Conservation (phyloP, 2,329 filamentous ascomycete genomes). For the Colletotrichum trifolii region DNA sequence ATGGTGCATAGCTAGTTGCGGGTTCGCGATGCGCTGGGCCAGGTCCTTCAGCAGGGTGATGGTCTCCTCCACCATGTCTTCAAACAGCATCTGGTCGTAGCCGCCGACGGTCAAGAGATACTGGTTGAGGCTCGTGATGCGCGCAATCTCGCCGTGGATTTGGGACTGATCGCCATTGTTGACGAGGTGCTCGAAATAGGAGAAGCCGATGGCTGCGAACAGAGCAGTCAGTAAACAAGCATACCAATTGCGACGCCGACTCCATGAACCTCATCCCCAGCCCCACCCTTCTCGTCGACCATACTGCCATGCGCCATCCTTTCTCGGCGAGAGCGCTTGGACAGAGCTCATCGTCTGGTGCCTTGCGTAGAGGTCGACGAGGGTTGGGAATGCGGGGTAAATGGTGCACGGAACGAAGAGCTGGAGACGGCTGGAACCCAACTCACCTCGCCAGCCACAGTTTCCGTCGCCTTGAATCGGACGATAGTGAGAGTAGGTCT, state of each 20-base stretch:
- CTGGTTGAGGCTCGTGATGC: slow-evolving; percentile 77
- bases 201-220: slow-evolving; percentile 83
- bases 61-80: slow-evolving; percentile 86
- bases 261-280: not conserved
- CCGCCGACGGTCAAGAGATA: slow-evolving; percentile 79
- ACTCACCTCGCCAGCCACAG: slow-evolving; percentile 96
- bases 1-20: slow-evolving; percentile 62
- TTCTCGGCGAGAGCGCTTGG: not conserved
- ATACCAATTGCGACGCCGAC: too few species aligned
- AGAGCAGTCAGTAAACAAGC: slow-evolving; percentile 19
- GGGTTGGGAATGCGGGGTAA: slow-evolving; percentile 36
- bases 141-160: slow-evolving; percentile 76
- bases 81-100: slow-evolving; percentile 75
- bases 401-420: slow-evolving; percentile 2
- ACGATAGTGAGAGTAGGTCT: slow-evolving; percentile 88
- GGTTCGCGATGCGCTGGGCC: slow-evolving; percentile 67
- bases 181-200: slow-evolving; percentile 89
- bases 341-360: too few species aligned
- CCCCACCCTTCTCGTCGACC: too few species aligned
- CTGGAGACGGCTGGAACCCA: slow-evolving; percentile 27
- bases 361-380: not conserved
- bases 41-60: slow-evolving; percentile 75
- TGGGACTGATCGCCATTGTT: slow-evolving; percentile 72
- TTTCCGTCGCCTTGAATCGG: slow-evolving; percentile 92
- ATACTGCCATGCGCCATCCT: not conserved